phyloP scores from a whole-genome alignment of 2,329 filamentous ascomycete species.

The Teratosphaeria epicoccoides region DNA sequence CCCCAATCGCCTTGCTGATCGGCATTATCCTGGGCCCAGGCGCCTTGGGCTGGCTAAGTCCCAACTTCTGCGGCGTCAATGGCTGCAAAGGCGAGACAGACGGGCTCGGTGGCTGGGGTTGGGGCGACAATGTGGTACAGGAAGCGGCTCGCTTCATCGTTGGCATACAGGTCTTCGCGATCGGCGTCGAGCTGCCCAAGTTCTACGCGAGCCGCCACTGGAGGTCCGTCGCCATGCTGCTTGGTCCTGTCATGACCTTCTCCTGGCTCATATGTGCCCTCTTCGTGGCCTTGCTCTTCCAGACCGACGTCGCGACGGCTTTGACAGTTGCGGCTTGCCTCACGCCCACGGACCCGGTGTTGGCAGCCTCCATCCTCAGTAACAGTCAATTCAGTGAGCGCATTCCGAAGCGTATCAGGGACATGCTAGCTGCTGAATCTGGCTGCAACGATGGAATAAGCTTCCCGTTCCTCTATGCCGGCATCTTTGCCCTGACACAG shows the following conservation, averaged over 20 bases:
- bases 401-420: slow-evolving; percentile 41
- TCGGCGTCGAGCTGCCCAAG: slow-evolving; percentile 28
- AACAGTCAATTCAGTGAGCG: slow-evolving; percentile 44
- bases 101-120: slow-evolving; percentile 29
- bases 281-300: slow-evolving; percentile 39
- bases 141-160: slow-evolving; percentile 34
- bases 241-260: slow-evolving; percentile 43
- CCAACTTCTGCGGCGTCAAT: slow-evolving; percentile 28
- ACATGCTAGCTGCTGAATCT: slow-evolving; percentile 44
- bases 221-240: slow-evolving; percentile 38
- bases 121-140: slow-evolving; percentile 14
- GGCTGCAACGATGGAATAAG: slow-evolving; percentile 47
- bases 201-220: slow-evolving; percentile 43
- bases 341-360: slow-evolving; percentile 47
- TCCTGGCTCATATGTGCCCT: slow-evolving; percentile 39
- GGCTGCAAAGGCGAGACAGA: slow-evolving; percentile 10
- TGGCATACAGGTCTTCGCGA: slow-evolving; percentile 33
- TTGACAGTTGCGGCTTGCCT: slow-evolving; percentile 45
- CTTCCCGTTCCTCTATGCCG: slow-evolving; percentile 48
- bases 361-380: slow-evolving; percentile 43
- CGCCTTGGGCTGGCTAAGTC: slow-evolving; percentile 30
- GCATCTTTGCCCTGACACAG: slow-evolving; percentile 36
- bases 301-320: slow-evolving; percentile 35
- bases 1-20: slow-evolving; percentile 36
- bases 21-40: slow-evolving; percentile 36